A percentile compares a stretch with the other conserved stretches of the same genome.
These are phyloP conservation scores for Paracorniculantispora psalliotae DNA, from an alignment of 2,329 filamentous ascomycete species.

Conservation along the genomic window DNA sequence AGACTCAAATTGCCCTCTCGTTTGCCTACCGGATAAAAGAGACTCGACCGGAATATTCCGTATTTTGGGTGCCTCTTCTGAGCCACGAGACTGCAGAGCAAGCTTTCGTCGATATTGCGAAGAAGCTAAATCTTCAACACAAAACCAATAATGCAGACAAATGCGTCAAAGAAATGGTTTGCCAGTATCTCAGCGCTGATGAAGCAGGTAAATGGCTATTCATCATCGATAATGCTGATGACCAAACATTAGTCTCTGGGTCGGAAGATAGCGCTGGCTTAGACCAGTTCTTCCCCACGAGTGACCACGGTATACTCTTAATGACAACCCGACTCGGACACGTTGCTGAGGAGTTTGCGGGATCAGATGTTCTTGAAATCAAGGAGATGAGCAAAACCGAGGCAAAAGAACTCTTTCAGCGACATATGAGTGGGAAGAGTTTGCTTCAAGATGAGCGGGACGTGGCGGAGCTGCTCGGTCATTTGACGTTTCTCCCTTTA, in stretches of 20 bases:
- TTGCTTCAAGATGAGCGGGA: neutral
- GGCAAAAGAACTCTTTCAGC: neutral
- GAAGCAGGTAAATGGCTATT: too few relatives aligned
- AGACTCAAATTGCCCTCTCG: too few relatives aligned
- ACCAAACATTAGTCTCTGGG: too few relatives aligned
- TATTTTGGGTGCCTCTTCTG: slow-evolving; percentile 40
- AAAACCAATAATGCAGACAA: too few relatives aligned
- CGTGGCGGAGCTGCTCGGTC: neutral
- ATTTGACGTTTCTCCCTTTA: neutral
- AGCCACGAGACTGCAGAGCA: slow-evolving; percentile 34
- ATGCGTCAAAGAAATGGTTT: too few relatives aligned
- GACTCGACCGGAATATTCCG: slow-evolving; percentile 18
- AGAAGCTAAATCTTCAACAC: slow-evolving; percentile 24
- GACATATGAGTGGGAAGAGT: neutral
- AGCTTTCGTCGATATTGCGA: slow-evolving; percentile 31
- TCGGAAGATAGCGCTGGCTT: too few relatives aligned
- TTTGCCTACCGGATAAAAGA: too few relatives aligned
- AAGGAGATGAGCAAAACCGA: neutral
- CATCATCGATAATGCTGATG: too few relatives aligned
- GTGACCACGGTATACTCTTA: neutral
- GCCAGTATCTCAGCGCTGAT: too few relatives aligned
- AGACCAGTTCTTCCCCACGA: neutral
- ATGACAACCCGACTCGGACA: neutral
- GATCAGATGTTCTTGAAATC: neutral
- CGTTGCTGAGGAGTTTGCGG: neutral